These are phyloP conservation scores for Colletotrichum orbiculare DNA, from an alignment of 2,329 filamentous ascomycete species.

Conservation along the genomic window DNA sequence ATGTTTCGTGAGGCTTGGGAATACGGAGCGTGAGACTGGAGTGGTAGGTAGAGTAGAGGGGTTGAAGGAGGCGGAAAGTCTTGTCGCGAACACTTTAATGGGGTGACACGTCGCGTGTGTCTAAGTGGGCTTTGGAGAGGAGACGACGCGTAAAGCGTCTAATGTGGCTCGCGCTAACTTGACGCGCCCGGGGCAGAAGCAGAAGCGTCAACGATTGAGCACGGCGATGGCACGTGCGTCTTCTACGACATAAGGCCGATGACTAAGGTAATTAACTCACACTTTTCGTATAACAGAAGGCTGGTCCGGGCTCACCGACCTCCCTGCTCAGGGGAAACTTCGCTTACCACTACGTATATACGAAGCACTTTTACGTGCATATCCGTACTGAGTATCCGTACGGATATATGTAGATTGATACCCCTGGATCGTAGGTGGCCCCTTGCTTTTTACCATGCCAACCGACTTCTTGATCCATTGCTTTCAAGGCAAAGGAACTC, in stretches of 20 bases:
- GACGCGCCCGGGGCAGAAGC: slow-evolving; percentile 40
- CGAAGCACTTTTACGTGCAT: too few species aligned
- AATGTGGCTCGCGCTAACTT: slow-evolving; percentile 43
- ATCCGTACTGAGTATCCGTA: too few species aligned
- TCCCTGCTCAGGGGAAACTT: slow-evolving; percentile 10
- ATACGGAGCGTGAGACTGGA: slow-evolving; percentile 8
- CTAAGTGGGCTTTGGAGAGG: slow-evolving; percentile 37
- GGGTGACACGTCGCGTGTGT: slow-evolving; percentile 41
- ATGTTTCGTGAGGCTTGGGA: slow-evolving; percentile 12
- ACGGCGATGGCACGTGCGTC: slow-evolving; percentile 23
- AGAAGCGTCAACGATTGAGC: background rate
- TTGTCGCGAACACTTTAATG: slow-evolving; percentile 46
- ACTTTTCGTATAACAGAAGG: slow-evolving; percentile 17
- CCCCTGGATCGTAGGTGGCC: slow-evolving; percentile 24
- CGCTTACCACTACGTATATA: too few species aligned
- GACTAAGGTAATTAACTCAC: background rate
- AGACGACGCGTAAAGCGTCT: slow-evolving; percentile 45
- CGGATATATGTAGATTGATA: background rate
- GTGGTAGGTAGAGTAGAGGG: slow-evolving; percentile 22
- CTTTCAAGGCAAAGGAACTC: background rate
- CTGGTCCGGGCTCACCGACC: slow-evolving; percentile 34
- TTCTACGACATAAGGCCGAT: slow-evolving; percentile 6
- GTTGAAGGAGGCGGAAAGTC: slow-evolving; percentile 31
- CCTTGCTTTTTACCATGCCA: slow-evolving; percentile 20
- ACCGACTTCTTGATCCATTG: slow-evolving; percentile 13